Conservation (phyloP, 306 rosid species). For the Quercus bicolor region DNA sequence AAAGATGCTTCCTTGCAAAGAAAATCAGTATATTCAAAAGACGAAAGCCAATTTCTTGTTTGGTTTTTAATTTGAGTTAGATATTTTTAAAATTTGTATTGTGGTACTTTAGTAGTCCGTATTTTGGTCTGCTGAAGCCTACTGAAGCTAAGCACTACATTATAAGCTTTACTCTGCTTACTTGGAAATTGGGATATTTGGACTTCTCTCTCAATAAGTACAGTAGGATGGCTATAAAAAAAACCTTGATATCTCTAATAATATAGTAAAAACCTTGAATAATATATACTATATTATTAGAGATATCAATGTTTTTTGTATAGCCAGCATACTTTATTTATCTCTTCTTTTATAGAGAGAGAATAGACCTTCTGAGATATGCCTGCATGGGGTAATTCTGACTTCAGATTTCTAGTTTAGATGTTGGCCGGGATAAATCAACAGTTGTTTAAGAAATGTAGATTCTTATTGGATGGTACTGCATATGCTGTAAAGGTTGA, state of each 20-base stretch:
- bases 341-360: not conserved
- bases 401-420: not conserved
- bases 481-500: not conserved
- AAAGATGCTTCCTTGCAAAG: not conserved
- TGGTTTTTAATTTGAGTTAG: not conserved
- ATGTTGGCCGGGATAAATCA: not conserved
- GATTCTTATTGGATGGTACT: not conserved
- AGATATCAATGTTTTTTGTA: no score
- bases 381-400: not conserved
- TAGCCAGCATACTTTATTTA: not conserved
- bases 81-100: not conserved
- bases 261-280: no score
- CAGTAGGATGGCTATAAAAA: no score
- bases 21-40: not conserved
- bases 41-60: not conserved
- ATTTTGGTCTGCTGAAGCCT: not conserved
- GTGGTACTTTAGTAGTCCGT: not conserved
- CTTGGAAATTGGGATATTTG: not conserved
- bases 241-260: no score
- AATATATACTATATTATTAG: no score
- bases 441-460: not conserved
- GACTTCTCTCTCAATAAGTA: not conserved
- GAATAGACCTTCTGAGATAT: not conserved
- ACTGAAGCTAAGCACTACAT: not conserved
- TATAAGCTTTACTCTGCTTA: not conserved